These are phyloP conservation scores for Glycine latifolia DNA, from an alignment of 306 rosid species.

Conservation along the genomic window DNA sequence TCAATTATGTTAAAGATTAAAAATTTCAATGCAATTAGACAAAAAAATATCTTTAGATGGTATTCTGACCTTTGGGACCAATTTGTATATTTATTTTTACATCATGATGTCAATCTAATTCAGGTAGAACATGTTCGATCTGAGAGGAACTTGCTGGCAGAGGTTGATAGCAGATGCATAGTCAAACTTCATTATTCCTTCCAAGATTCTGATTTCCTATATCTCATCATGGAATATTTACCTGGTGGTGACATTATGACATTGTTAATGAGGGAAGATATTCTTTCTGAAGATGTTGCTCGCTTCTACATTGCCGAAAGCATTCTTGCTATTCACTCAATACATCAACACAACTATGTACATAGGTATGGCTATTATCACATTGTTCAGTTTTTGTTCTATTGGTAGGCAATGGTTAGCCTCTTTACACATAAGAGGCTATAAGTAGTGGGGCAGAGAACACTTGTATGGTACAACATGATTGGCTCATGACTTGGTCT, in stretches of 20 bases:
- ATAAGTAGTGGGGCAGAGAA: slow-evolving; percentile 32
- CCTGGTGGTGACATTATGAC: slow-evolving; percentile 99
- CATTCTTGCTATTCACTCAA: slow-evolving; percentile 91
- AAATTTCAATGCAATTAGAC: slow-evolving; percentile 22
- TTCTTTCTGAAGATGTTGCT: slow-evolving; percentile 91
- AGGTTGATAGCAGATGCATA: slow-evolving; percentile 99
- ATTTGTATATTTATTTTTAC: slow-evolving; percentile 32
- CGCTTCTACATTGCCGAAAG: slow-evolving; percentile 98
- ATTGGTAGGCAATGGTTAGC: slow-evolving; percentile 16
- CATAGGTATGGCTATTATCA: slow-evolving; percentile 71
- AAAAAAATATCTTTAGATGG: slow-evolving; percentile 7
- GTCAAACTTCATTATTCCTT: slow-evolving; percentile 95
- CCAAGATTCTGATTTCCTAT: slow-evolving; percentile 94
- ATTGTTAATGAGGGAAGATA: slow-evolving; percentile 96
- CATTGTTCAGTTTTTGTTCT: slow-evolving; percentile 29
- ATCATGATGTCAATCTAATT: slow-evolving; percentile 38
- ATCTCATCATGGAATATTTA: slow-evolving; percentile 99
- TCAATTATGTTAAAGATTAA: slow-evolving; percentile 32
- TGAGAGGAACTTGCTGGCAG: slow-evolving; percentile 98
- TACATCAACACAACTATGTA: slow-evolving; percentile 95
- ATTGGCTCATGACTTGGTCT: slow-evolving; percentile 31
- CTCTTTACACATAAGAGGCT: slow-evolving; percentile 33
- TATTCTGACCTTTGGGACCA: slow-evolving; percentile 23
- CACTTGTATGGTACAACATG: slow-evolving; percentile 35
- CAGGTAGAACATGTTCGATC: slow-evolving; percentile 99